Conservation (phyloP, 2,329 filamentous ascomycete genomes). For the Tetracladium maxilliforme region DNA sequence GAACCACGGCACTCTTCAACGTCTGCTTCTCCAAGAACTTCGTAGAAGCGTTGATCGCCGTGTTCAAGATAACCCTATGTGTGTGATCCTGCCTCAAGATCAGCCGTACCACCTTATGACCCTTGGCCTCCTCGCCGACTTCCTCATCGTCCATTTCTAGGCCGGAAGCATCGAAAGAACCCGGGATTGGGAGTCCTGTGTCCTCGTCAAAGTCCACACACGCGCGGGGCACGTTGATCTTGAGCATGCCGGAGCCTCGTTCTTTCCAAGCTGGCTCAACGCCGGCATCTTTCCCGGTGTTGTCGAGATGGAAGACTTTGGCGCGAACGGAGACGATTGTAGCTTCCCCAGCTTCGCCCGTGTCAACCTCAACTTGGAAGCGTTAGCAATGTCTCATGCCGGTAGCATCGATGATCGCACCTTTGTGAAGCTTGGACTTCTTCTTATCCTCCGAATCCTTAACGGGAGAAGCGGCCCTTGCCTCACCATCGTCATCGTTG, state of each 20-base stretch:
- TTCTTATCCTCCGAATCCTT: conserved; percentile 43
- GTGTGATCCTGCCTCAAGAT: conserved; percentile 88
- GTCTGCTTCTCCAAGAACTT: conserved; percentile 64
- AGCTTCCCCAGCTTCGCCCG: conserved; percentile 72
- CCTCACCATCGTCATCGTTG: conserved; percentile 24
- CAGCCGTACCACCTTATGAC: conserved; percentile 48
- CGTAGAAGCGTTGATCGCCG: conserved; percentile 63
- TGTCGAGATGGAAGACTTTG: conserved; percentile 72
- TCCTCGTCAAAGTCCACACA: conserved; percentile 39
- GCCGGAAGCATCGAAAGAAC: conserved; percentile 38
- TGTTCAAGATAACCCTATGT: conserved; percentile 76
- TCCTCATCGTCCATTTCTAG: conserved; percentile 28
- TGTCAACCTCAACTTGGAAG: conserved; percentile 51
- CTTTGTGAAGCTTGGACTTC: conserved; percentile 51
- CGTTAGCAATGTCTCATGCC: background rate
- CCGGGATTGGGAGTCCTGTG: conserved; percentile 28
- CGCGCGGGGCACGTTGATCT: conserved; percentile 59
- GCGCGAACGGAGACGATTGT: conserved; percentile 64
- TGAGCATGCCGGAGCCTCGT: conserved; percentile 68
- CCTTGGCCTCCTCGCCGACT: conserved; percentile 13
- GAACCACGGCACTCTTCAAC: conserved; percentile 52
- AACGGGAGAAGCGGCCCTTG: conserved; percentile 32
- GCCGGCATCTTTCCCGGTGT: conserved; percentile 27
- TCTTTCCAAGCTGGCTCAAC: conserved; percentile 87
- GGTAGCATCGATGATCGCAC: conserved; percentile 29